Percentiles rank a stretch among this genome's conserved stretches.
phyloP scores from a whole-genome alignment of 202 grass and related monocot genomes.

The Schoenoplectus triqueter region DNA sequence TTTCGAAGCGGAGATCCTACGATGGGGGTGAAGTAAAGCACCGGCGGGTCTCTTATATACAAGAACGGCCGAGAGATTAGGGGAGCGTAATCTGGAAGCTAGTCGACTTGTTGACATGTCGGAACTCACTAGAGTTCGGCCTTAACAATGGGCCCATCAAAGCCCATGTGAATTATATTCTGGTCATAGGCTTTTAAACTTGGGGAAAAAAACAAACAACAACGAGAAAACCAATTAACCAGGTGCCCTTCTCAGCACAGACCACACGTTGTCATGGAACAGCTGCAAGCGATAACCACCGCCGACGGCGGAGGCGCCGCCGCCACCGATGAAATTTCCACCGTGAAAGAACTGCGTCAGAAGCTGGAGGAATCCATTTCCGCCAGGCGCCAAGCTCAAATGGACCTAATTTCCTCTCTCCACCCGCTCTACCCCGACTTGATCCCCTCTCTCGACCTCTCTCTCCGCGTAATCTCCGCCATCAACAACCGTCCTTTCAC shows the following conservation, averaged over 20 bases:
- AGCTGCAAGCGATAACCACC: slow-evolving; percentile 49
- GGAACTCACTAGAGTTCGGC: background rate
- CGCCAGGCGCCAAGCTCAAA: slow-evolving; percentile 67
- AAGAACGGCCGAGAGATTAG: background rate
- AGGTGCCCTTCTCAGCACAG: background rate
- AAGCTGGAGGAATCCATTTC: slow-evolving; percentile 66
- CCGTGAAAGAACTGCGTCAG: slow-evolving; percentile 69
- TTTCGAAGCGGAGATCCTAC: background rate
- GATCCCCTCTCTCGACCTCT: slow-evolving; percentile 44
- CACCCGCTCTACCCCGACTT: slow-evolving; percentile 73
- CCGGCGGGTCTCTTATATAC: background rate
- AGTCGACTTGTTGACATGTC: background rate
- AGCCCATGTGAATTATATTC: background rate
- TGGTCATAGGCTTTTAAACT: background rate
- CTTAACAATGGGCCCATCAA: background rate
- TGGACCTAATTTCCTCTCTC: slow-evolving; percentile 77
- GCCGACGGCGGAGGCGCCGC: slow-evolving; percentile 7
- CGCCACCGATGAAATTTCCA: slow-evolving; percentile 54
- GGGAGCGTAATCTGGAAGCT: background rate
- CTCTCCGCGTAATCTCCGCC: slow-evolving; percentile 37
- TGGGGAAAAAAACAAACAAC: background rate
- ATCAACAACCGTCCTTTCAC: slow-evolving; percentile 35
- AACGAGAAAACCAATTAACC: background rate
- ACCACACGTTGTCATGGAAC: slow-evolving; percentile 47
- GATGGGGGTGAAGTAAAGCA: background rate